Evolutionary conservation across 2,329 filamentous ascomycete genomes (phyloP).

Genomic region (Fusarium graminum): DNA sequence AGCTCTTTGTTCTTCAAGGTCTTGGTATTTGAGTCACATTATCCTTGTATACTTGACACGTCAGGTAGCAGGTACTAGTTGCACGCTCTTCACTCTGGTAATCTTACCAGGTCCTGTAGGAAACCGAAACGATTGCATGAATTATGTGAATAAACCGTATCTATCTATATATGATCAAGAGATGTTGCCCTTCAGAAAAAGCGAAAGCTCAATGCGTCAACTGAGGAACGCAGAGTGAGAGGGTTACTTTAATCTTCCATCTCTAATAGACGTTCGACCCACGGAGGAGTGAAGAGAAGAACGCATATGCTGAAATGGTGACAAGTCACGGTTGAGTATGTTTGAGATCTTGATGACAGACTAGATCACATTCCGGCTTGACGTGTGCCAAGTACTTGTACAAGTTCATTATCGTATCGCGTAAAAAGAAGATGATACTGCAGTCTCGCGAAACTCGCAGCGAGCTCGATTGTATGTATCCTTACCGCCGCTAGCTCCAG

Average conservation of each 20-base stretch:
- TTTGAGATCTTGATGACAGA: not conserved
- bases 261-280: conserved; percentile 67
- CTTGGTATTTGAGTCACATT: not conserved
- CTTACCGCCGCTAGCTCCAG: conserved; percentile 38
- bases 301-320: conserved; percentile 69
- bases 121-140: not conserved
- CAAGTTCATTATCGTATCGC: conserved; percentile 36
- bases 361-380: conserved; percentile 3
- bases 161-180: not conserved
- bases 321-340: conserved; percentile 17
- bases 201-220: conserved; percentile 60
- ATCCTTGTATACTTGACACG: not conserved
- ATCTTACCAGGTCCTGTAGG: not conserved
- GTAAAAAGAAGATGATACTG: conserved; percentile 26
- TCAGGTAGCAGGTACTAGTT: not conserved
- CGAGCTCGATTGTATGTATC: conserved; percentile 12
- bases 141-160: not conserved
- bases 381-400: conserved; percentile 9
- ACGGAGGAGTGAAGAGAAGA: conserved; percentile 62
- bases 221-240: conserved; percentile 65
- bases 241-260: conserved; percentile 66
- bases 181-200: conserved; percentile 64
- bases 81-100: not conserved
- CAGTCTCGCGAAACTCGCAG: conserved; percentile 14
- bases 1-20: not conserved